These are phyloP conservation scores for Dendrobium huoshanense DNA, from an alignment of 106 monocot species.

Conservation along the genomic window DNA sequence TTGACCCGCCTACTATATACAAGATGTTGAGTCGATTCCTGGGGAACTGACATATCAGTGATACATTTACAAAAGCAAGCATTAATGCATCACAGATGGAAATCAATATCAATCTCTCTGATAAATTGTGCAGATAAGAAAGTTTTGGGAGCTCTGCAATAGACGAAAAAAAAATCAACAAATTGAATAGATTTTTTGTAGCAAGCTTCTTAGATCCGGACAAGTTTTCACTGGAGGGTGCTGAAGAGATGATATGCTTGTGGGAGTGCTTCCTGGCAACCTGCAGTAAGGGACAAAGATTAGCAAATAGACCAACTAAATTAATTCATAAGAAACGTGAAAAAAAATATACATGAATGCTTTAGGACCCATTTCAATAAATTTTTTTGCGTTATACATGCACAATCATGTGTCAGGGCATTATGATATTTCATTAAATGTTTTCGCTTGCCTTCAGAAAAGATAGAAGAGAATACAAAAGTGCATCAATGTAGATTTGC, in stretches of 20 bases:
- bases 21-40: no score
- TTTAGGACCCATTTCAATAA: no score
- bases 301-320: no score
- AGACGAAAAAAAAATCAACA: neutral
- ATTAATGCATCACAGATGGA: neutral
- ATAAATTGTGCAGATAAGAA: neutral
- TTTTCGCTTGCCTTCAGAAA: neutral
- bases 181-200: neutral
- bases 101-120: neutral
- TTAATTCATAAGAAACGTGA: no score
- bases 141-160: neutral
- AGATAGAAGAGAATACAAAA: neutral
- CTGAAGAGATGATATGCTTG: neutral
- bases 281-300: no score
- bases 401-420: no score
- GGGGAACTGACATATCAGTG: no score
- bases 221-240: neutral
- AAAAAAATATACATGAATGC: no score
- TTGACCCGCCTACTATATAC: no score
- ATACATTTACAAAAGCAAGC: neutral
- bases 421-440: neutral
- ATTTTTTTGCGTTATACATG: no score
- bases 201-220: neutral
- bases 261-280: no score
- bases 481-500: constrained; percentile 10